A percentile compares a stretch with the other conserved stretches of the same genome.
Evolutionary conservation across 179 eudicot species (phyloP).

Genomic region (Monotropa hypopitys): DNA sequence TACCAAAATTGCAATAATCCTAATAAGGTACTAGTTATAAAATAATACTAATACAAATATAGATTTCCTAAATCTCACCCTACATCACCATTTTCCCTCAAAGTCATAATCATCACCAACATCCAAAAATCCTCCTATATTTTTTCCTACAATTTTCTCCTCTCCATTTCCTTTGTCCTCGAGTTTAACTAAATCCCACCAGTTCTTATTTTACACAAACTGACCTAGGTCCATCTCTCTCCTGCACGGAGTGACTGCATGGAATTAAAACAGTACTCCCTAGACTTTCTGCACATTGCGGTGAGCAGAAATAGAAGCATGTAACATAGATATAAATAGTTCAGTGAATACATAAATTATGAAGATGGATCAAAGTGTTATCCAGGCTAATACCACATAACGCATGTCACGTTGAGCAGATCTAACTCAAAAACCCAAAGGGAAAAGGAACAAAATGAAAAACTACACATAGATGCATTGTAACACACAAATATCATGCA

Average conservation of each 20-base stretch:
- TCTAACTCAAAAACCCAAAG: neutral
- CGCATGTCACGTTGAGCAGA: neutral
- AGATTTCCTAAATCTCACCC: no score
- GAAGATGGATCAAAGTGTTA: neutral
- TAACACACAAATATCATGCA: conserved; percentile 3
- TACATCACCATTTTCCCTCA: neutral
- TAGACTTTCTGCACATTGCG: neutral
- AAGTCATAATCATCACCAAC: neutral
- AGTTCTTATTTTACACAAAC: neutral
- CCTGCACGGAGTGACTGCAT: neutral
- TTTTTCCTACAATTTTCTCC: neutral
- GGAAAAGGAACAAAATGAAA: neutral
- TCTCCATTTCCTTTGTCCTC: neutral
- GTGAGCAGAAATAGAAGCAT: neutral
- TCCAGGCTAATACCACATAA: neutral
- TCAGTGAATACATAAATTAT: neutral
- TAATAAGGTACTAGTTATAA: no score
- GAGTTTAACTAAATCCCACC: neutral
- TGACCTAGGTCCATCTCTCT: neutral
- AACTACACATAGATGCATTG: neutral
- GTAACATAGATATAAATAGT: neutral
- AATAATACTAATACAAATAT: no score
- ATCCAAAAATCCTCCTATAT: neutral
- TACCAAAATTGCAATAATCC: no score
- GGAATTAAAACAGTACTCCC: neutral